phyloP scores from a whole-genome alignment of 2,329 filamentous ascomycete species.

The Xylariaceae sp. region DNA sequence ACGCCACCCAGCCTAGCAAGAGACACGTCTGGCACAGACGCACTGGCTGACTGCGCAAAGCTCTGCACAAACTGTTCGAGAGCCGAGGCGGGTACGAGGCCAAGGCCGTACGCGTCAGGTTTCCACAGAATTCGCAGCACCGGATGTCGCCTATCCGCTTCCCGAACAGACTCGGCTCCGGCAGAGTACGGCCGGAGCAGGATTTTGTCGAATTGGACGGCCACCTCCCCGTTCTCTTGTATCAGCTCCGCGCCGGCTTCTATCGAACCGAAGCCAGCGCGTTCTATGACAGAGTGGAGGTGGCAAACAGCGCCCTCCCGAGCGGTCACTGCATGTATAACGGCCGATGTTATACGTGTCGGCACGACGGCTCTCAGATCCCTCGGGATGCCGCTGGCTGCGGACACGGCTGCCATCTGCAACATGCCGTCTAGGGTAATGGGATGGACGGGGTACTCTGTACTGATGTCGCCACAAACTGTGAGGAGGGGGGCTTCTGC shows the following conservation, averaged over 20 bases:
- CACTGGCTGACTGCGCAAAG: not conserved
- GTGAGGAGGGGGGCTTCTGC: constrained; percentile 9
- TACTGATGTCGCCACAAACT: not conserved
- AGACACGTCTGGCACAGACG: not conserved
- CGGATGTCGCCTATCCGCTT: constrained; percentile 10
- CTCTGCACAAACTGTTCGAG: not conserved
- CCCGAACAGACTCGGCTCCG: not conserved
- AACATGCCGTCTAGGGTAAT: constrained; percentile 9
- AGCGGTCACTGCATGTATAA: not conserved
- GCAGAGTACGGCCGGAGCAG: constrained; percentile 3
- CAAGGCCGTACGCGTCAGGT: constrained; percentile 14
- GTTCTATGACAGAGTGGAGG: not conserved
- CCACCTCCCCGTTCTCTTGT: constrained; percentile 1
- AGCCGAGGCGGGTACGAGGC: not conserved
- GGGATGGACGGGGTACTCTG: constrained; percentile 8
- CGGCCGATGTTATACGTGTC: constrained; percentile 2
- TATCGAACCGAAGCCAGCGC: constrained; percentile 8
- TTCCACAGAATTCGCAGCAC: constrained; percentile 17
- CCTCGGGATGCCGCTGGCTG: constrained; percentile 3
- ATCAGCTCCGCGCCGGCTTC: constrained; percentile 8
- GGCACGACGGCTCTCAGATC: constrained; percentile 10
- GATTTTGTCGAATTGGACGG: constrained; percentile 5
- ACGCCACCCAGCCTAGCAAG: not conserved
- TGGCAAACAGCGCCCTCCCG: not conserved
- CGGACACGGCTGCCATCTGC: constrained; percentile 3